Evolutionary conservation across 345 rosid species (phyloP), one percentile per base, ranked within the genome.

Genomic region (Citrus cavaleriei): DNA sequence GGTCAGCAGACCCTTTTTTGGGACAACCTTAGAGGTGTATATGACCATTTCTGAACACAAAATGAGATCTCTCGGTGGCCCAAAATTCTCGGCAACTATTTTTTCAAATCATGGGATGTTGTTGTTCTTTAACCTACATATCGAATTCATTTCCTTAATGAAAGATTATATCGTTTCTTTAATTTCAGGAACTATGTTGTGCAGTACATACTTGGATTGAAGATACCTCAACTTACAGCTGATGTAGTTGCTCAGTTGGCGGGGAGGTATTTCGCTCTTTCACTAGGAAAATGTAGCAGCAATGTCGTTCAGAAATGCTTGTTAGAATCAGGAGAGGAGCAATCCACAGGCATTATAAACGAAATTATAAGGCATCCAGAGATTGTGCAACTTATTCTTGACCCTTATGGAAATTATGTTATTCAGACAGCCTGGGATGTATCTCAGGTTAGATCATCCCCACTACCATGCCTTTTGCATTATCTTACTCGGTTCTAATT

Each of bases 301-400:
- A 78, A 91, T 79, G 94, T 89, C 49, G 88, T 87, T 27, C 88
- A 91, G 85, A 89, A 77, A 67, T 90, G 90, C 58, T 54, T 89
- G 72, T 34, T 7, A 10, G 16, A 27, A 35, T 67, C 78, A 7
- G 38, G 38, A 1, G 81, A 80, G 30, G 68, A 68, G 18, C 81
- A 75, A 72, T 66, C 78, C 10, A 4, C 74, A 0, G 72, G 2
- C 37, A 79, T 89, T 35, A 71, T 88, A 62, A 10, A 7, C 9
- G 89, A 88, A 80, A 46, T 89, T 21, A 54, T 82, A 27, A 10
- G 27, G 6, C 72, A 77, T 40, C 70, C 78, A 0, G 18, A 65
- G 3, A 13, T 76, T 46, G 61, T 83, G 25, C 40, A 59, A 22
- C 72, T 89, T 37, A 57, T 84, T 51, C 71, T 68, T 1, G 76